phyloP scores from a whole-genome alignment of 148 eudicot species.

The Rhododendron molle region DNA sequence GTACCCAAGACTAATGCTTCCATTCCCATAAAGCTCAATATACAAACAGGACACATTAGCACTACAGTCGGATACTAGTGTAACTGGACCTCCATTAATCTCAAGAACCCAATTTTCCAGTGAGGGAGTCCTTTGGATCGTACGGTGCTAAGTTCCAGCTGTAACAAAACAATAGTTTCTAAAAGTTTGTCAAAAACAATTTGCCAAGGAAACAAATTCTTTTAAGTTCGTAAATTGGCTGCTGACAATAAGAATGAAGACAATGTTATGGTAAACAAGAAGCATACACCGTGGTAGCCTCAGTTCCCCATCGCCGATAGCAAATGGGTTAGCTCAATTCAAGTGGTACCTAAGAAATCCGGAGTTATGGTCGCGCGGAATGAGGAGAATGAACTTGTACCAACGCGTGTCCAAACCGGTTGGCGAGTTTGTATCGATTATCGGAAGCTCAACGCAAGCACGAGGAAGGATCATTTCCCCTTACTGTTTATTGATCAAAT shows the following conservation, averaged over 20 bases:
- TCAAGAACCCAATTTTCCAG: conserved; percentile 55
- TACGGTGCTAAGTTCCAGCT: conserved; percentile 75
- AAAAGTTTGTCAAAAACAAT: conserved; percentile 10
- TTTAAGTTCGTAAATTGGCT: background rate
- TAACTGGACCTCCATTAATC: conserved; percentile 46
- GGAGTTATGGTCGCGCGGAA: too few species aligned
- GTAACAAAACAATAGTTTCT: conserved; percentile 22
- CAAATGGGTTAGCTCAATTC: too few species aligned
- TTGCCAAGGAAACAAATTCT: background rate
- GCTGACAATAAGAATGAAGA: background rate
- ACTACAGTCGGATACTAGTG: conserved; percentile 37
- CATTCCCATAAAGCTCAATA: conserved; percentile 75
- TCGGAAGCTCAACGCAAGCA: too few species aligned
- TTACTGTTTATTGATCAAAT: too few species aligned
- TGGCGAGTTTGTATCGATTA: too few species aligned
- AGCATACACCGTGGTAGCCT: conserved; percentile 81
- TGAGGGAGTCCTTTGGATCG: conserved; percentile 60
- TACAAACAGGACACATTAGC: conserved; percentile 59
- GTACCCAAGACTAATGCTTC: conserved; percentile 79
- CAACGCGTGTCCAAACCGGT: too few species aligned
- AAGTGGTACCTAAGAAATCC: too few species aligned
- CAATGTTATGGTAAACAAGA: conserved; percentile 5
- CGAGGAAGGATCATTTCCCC: too few species aligned
- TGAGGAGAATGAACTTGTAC: too few species aligned
- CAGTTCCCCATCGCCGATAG: too few species aligned